phyloP scores from a whole-genome alignment of 78 protist species.

The Dictyostelium capitatum region DNA sequence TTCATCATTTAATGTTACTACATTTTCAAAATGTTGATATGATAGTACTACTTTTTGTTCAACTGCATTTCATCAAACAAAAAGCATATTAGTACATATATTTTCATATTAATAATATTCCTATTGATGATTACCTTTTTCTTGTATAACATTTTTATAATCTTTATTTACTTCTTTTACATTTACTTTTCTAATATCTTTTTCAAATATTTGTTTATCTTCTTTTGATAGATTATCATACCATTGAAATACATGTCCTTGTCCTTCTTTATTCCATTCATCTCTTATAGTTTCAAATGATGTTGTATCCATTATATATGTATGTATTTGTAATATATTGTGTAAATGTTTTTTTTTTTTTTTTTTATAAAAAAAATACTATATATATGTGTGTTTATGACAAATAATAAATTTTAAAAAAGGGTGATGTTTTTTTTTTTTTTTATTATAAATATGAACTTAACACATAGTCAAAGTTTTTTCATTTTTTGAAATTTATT shows the following conservation, averaged over 20 bases:
- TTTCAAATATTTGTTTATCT: constrained; percentile 35
- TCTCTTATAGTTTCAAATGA: constrained; percentile 11
- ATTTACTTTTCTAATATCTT: constrained; percentile 45
- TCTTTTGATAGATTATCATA: constrained; percentile 33
- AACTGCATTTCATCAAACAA: neutral
- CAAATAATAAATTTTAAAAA: neutral
- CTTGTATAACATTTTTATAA: constrained; percentile 32
- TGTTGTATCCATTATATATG: neutral
- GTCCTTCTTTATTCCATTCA: constrained; percentile 84
- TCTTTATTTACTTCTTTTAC: constrained; percentile 56
- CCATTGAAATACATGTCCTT: constrained; percentile 86
- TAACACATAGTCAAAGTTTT: too few species aligned
- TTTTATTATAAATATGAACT: too few species aligned
- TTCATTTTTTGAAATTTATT: too few species aligned
- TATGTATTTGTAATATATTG: neutral
- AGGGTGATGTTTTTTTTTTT: too few species aligned
- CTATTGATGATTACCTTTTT: neutral
- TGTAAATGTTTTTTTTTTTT: neutral
- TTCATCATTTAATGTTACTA: constrained; percentile 37
- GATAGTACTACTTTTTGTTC: constrained; percentile 40
- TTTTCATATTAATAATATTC: too few species aligned
- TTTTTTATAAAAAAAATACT: neutral
- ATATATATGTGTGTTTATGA: neutral
- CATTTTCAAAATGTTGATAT: constrained; percentile 70
- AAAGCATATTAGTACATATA: neutral